phyloP scores from a whole-genome alignment of 148 eudicot species.

The Talinum fruticosum region DNA sequence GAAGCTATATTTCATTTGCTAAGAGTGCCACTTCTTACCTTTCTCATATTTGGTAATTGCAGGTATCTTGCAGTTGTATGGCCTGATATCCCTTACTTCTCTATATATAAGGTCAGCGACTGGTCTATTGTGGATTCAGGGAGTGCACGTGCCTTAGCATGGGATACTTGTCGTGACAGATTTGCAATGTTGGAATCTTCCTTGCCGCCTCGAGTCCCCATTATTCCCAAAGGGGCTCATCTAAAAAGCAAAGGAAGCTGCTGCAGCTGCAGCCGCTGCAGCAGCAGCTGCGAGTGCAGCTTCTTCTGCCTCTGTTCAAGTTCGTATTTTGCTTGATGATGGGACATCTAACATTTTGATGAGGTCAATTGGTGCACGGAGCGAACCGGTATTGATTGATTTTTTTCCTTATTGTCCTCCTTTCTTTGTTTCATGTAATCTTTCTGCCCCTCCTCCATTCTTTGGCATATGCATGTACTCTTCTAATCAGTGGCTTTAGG shows the following conservation, averaged over 20 bases:
- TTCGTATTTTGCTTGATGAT: constrained; percentile 89
- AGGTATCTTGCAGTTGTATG: constrained; percentile 93
- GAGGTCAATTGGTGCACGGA: constrained; percentile 86
- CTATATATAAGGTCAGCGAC: constrained; percentile 87
- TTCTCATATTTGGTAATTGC: constrained; percentile 29
- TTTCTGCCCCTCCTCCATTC: background rate
- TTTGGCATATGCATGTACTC: background rate
- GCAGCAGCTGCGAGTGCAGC: constrained; percentile 97
- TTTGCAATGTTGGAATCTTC: constrained; percentile 90
- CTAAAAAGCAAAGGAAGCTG: constrained; percentile 97
- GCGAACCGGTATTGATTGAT: constrained; percentile 62
- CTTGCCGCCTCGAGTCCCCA: constrained; percentile 69
- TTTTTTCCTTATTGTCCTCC: background rate
- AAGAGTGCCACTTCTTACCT: background rate
- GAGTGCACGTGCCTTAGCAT: constrained; percentile 90
- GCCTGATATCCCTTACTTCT: constrained; percentile 99
- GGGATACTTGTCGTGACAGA: constrained; percentile 96
- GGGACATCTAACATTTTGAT: constrained; percentile 96
- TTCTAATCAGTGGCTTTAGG: background rate
- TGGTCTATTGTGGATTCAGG: constrained; percentile 99
- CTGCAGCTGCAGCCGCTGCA: constrained; percentile 90
- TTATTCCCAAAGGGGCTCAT: constrained; percentile 88
- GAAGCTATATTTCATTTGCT: background rate
- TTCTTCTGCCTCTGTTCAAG: constrained; percentile 91
- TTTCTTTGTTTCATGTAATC: background rate